Evolutionary conservation across 1,284 basidiomycete genomes (phyloP).

Genomic region (Ganoderma sp.): DNA sequence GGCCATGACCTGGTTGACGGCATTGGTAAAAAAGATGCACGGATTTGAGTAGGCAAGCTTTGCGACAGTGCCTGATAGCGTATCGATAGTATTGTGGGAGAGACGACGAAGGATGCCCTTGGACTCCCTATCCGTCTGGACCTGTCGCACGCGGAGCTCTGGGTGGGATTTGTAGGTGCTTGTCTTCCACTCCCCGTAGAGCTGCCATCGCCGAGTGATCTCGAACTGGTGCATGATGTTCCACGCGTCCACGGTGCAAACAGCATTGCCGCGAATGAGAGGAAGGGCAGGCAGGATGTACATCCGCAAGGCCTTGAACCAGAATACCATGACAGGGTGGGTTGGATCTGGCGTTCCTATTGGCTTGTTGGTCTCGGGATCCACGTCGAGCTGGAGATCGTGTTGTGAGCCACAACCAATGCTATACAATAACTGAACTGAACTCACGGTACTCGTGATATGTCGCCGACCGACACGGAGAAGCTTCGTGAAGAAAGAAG

Average conservation of each 20-base stretch:
- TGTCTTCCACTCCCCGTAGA: slow-evolving; percentile 97
- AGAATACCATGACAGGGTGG: slow-evolving; percentile 68
- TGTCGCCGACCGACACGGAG: slow-evolving; percentile 62
- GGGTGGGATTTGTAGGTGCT: slow-evolving; percentile 72
- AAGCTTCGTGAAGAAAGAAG: slow-evolving; percentile 66
- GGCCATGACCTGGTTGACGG: slow-evolving; percentile 93
- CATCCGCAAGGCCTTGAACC: slow-evolving; percentile 82
- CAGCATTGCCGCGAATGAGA: slow-evolving; percentile 84
- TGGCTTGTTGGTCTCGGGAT: slow-evolving; percentile 62
- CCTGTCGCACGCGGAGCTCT: slow-evolving; percentile 73
- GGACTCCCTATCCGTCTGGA: slow-evolving; percentile 77
- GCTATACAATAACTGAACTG: background rate
- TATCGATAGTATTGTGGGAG: slow-evolving; percentile 83
- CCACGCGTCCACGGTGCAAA: slow-evolving; percentile 90
- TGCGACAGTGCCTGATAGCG: slow-evolving; percentile 86
- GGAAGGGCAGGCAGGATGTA: slow-evolving; percentile 90
- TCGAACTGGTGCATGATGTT: slow-evolving; percentile 81
- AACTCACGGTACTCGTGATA: slow-evolving; percentile 49
- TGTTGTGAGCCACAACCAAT: background rate
- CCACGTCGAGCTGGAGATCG: slow-evolving; percentile 49
- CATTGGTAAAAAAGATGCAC: slow-evolving; percentile 88
- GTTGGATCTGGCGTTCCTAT: slow-evolving; percentile 56
- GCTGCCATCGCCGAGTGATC: slow-evolving; percentile 80
- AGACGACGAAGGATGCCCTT: slow-evolving; percentile 83
- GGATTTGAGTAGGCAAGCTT: slow-evolving; percentile 96